A percentile compares a stretch with the other conserved stretches of the same genome.
phyloP scores from a whole-genome alignment of 2,329 filamentous ascomycete species.

The Alternaria metachromatica region DNA sequence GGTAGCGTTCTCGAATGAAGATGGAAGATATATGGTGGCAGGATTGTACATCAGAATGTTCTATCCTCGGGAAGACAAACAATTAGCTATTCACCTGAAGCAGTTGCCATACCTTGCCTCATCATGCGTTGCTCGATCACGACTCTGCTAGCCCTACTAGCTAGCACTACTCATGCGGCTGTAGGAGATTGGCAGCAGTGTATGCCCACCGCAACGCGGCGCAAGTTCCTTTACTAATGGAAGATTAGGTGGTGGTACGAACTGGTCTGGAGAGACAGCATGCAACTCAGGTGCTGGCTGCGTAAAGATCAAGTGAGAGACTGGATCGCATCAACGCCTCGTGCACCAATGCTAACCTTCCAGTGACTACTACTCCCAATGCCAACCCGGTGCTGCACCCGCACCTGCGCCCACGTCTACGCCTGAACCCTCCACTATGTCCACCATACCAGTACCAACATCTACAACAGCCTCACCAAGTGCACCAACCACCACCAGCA shows the following conservation, averaged over 20 bases:
- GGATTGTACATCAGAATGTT: background rate
- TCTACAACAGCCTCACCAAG: slow-evolving; percentile 15
- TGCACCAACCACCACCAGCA: slow-evolving; percentile 29
- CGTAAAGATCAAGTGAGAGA: slow-evolving; percentile 39
- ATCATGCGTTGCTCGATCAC: slow-evolving; percentile 33
- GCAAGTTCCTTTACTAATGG: slow-evolving; percentile 1
- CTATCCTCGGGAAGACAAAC: background rate
- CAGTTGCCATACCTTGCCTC: background rate
- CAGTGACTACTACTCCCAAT: slow-evolving; percentile 51
- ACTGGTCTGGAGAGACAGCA: slow-evolving; percentile 33
- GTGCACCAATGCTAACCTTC: slow-evolving; percentile 5
- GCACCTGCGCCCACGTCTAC: slow-evolving; percentile 14
- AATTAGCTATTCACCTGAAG: background rate
- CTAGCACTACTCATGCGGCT: slow-evolving; percentile 30
- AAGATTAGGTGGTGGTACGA: slow-evolving; percentile 36
- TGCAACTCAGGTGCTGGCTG: slow-evolving; percentile 38
- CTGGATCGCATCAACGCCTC: background rate
- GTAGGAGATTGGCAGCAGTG: slow-evolving; percentile 46
- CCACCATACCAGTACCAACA: slow-evolving; percentile 12
- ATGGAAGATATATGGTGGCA: slow-evolving; percentile 10
- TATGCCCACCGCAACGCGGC: slow-evolving; percentile 13
- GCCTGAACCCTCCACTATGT: slow-evolving; percentile 6
- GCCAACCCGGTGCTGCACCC: slow-evolving; percentile 46
- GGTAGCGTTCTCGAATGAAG: slow-evolving; percentile 10
- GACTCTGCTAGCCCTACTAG: slow-evolving; percentile 29